Conservation (phyloP, 2,329 filamentous ascomycete species). For the Lasiodiplodia hormozganensis region DNA sequence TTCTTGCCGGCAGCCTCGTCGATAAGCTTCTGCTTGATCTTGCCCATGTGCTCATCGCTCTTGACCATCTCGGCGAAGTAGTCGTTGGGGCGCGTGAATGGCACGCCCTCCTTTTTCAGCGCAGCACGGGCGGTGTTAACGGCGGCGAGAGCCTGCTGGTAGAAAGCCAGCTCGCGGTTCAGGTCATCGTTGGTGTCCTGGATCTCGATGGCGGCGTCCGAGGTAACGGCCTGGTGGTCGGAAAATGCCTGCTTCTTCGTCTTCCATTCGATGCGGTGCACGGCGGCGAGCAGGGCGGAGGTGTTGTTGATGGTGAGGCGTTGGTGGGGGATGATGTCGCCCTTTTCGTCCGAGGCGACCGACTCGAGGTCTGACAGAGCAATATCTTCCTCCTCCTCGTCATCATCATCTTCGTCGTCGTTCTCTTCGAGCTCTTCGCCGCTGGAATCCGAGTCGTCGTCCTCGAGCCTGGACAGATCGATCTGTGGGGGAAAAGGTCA, state of each 20-base stretch:
- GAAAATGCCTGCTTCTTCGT: slow-evolving; percentile 77
- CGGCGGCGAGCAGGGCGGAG: slow-evolving; percentile 77
- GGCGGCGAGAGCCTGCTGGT: slow-evolving; percentile 84
- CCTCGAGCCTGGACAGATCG: slow-evolving; percentile 44
- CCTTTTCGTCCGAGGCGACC: slow-evolving; percentile 77
- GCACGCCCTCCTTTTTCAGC: slow-evolving; percentile 80
- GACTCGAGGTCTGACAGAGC: slow-evolving; percentile 87
- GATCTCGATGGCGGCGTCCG: slow-evolving; percentile 73
- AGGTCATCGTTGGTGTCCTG: slow-evolving; percentile 89
- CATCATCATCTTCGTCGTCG: slow-evolving; percentile 67
- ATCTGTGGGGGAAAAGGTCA: slow-evolving; percentile 20
- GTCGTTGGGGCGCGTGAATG: slow-evolving; percentile 88
- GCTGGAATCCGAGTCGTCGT: slow-evolving; percentile 43
- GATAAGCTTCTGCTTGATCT: slow-evolving; percentile 90
- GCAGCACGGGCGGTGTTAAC: slow-evolving; percentile 74
- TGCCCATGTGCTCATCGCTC: slow-evolving; percentile 92
- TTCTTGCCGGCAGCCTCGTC: slow-evolving; percentile 94
- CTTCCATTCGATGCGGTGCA: slow-evolving; percentile 79
- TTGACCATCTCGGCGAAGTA: slow-evolving; percentile 99
- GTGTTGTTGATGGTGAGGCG: slow-evolving; percentile 98
- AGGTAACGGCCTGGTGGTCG: slow-evolving; percentile 79
- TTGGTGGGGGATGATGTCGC: slow-evolving; percentile 87
- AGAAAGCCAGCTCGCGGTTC: slow-evolving; percentile 90
- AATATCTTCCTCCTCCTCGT: slow-evolving; percentile 84
- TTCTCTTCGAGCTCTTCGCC: slow-evolving; percentile 52